phyloP scores from a whole-genome alignment of 2,329 filamentous ascomycete species.

The Penicillium freii region DNA sequence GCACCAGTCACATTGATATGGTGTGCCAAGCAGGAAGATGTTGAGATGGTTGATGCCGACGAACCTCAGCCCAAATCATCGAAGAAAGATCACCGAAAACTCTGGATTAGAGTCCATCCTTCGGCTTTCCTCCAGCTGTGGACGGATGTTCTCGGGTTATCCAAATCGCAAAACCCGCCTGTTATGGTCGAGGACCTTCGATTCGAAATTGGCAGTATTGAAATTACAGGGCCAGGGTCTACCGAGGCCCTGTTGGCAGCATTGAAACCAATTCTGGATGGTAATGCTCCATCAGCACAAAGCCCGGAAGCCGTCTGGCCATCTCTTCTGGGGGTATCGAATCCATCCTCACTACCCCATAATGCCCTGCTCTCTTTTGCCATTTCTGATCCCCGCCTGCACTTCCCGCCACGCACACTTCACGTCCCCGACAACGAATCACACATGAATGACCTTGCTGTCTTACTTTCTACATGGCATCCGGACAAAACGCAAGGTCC shows the following conservation, averaged over 20 bases:
- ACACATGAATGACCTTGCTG: slow-evolving; percentile 50
- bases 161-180: slow-evolving; percentile 61
- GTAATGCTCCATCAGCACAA: slow-evolving; percentile 20
- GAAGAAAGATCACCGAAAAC: slow-evolving; percentile 47
- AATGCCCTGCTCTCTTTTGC: slow-evolving; percentile 71
- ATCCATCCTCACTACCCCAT: slow-evolving; percentile 66
- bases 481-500: slow-evolving; percentile 53
- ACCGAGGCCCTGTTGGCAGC: slow-evolving; percentile 73
- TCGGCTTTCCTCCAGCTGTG: slow-evolving; percentile 67
- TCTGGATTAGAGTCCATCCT: slow-evolving; percentile 78
- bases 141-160: slow-evolving; percentile 58
- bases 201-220: slow-evolving; percentile 71
- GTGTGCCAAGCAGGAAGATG: slow-evolving; percentile 53
- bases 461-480: slow-evolving; percentile 66
- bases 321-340: slow-evolving; percentile 55
- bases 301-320: slow-evolving; percentile 42
- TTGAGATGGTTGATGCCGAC: slow-evolving; percentile 38
- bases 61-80: slow-evolving; percentile 12
- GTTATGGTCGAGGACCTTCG: slow-evolving; percentile 65
- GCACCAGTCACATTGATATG: slow-evolving; percentile 74
- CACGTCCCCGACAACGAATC: slow-evolving; percentile 40
- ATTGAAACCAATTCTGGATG: slow-evolving; percentile 52
- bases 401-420: slow-evolving; percentile 66
- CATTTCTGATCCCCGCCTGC: slow-evolving; percentile 74
- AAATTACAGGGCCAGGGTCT: slow-evolving; percentile 69